Base-by-base conservation (phyloP, 1,284 basidiomycete species). In the Cryptococcus maquisensis region DNA sequence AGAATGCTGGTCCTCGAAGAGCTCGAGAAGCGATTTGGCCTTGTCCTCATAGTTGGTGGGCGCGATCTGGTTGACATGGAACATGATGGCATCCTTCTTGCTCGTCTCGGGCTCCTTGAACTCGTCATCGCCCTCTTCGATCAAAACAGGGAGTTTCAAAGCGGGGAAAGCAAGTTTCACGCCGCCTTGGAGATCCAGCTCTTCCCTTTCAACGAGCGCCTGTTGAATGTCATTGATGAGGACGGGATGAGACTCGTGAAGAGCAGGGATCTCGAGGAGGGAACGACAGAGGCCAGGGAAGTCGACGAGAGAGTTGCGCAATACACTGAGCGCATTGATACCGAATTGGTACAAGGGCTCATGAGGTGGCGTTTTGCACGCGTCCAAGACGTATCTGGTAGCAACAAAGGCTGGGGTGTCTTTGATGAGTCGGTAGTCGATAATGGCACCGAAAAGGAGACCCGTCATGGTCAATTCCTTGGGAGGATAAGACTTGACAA, bases 11-110 rank as follows among this genome's bases (percentile, higher is more conserved):
- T 90, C 86, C 47, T 87, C 82, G 73, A 94, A 93, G 54, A 87
- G 79, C 49, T 84, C 83, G 57, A 81, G 81, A 84, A 97, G 91
- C 68, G 96, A 93, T 41, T 78, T 74, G 36, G 93, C 78, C 76
- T 97, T 98, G 32, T 81, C 71, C 40, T 94, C 91, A 62, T 97
- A 91, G 73, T 98, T 98, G 76, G 81, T 90, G 3, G 91, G 89
- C 1, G 95, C 92, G 50, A 99, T 83, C 67, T 99, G 98, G 80
- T 98, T 99, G 77, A 99, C 86, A 66, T 97, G 92, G 81, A 99
- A 99, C 47, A 98, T 81, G 63, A 99, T 92, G 67, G 86, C 87
- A 81, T 99, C 96, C 21, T 92, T 90, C 21, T 88, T 78, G 61
- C 90, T 89, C 71, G 97, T 91, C 18, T 87, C 83, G 3, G 95